Percentiles rank a stretch among this genome's conserved stretches.
Conservation (phyloP, 306 rosid genomes). For the Cucumis hystrix region DNA sequence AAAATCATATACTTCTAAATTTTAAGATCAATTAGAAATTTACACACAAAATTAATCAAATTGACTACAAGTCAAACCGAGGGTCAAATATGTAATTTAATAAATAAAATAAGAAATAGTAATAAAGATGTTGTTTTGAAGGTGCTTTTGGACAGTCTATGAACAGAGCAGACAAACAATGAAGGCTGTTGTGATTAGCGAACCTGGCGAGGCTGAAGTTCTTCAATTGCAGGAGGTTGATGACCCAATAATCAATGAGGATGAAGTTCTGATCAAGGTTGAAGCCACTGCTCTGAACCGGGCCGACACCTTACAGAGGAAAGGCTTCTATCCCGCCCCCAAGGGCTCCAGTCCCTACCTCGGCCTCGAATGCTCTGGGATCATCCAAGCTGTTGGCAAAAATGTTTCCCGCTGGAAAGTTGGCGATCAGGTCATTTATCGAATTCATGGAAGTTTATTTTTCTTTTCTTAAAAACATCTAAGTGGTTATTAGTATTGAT, state of each 20-base stretch:
- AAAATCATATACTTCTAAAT: too few species aligned
- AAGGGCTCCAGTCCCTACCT: constrained; percentile 54
- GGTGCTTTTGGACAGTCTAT: too few species aligned
- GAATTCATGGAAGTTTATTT: neutral
- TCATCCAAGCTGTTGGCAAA: constrained; percentile 38
- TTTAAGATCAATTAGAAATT: too few species aligned
- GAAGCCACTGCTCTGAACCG: constrained; percentile 75
- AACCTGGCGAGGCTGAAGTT: constrained; percentile 68
- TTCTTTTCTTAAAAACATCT: too few species aligned
- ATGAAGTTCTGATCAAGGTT: constrained; percentile 61
- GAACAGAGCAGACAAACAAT: constrained; percentile 9
- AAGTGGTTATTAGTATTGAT: too few species aligned
- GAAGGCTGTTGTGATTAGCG: constrained; percentile 69
- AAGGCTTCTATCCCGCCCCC: constrained; percentile 63
- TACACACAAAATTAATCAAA: too few species aligned
- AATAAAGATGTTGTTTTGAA: too few species aligned
- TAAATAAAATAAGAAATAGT: too few species aligned
- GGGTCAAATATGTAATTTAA: too few species aligned
- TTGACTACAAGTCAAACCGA: too few species aligned
- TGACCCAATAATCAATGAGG: constrained; percentile 47
- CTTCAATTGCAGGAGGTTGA: constrained; percentile 51
- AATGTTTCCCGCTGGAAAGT: constrained; percentile 66
- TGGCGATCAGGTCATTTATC: constrained; percentile 57
- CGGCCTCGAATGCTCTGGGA: constrained; percentile 89
- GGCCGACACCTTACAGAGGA: constrained; percentile 65